Conservation (phyloP, 768 basidiomycete species). For the Cystofilobasidium bisporidii region DNA sequence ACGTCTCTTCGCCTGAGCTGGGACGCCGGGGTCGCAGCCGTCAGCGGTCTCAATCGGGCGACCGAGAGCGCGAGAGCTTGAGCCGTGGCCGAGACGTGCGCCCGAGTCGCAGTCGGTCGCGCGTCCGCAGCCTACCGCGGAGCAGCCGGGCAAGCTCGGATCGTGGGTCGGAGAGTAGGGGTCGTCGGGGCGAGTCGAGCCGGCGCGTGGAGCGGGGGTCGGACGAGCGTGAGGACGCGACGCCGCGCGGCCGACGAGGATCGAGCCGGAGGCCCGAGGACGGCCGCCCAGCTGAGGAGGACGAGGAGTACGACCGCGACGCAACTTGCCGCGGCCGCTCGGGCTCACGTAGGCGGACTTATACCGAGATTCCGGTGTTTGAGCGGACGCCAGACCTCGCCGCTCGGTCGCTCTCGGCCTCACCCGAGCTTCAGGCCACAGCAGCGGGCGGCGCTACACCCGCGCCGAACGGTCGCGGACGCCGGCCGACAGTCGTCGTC, state of each 20-base stretch:
- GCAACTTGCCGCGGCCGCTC: background rate
- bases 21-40: constrained; percentile 4
- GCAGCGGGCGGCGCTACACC: too few species aligned
- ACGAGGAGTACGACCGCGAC: background rate
- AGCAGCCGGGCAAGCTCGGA: constrained; percentile 1
- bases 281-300: background rate
- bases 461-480: constrained; percentile 11
- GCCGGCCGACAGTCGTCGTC: constrained; percentile 17
- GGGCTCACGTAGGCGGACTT: background rate
- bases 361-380: constrained; percentile 9
- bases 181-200: constrained; percentile 1
- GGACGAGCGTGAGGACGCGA: constrained; percentile 7
- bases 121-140: background rate
- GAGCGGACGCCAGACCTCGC: constrained; percentile 1
- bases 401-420: constrained; percentile 1
- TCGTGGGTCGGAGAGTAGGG: constrained; percentile 2
- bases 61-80: background rate
- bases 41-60: background rate
- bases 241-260: constrained; percentile 6
- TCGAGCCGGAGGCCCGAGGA: background rate
- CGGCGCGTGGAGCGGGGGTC: background rate
- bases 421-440: constrained; percentile 8
- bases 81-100: constrained; percentile 4
- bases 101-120: constrained; percentile 10
- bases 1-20: background rate